Conservation (phyloP, 495 filamentous ascomycete species). For the Rusavskia elegans region DNA sequence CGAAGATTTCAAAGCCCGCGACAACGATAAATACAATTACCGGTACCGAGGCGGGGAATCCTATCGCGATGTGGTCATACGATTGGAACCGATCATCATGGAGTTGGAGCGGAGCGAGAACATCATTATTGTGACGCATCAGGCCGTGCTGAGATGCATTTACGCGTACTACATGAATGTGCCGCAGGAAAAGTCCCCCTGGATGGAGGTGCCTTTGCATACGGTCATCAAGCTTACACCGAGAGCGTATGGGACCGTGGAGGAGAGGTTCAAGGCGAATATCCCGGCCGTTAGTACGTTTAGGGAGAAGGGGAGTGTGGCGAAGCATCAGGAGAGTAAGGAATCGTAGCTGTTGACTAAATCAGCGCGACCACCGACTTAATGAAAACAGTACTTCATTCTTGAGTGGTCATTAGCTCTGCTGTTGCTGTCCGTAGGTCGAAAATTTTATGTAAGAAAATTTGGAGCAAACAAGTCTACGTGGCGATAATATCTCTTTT, state of each 20-base stretch:
- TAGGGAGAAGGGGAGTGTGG: conserved; percentile 77
- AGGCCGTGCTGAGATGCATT: conserved; percentile 90
- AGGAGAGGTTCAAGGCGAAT: conserved; percentile 71
- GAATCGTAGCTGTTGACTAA: background rate
- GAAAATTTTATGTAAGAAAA: no score
- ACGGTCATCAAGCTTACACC: conserved; percentile 93
- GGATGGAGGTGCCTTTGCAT: conserved; percentile 93
- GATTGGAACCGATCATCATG: conserved; percentile 98
- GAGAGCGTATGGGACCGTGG: conserved; percentile 79
- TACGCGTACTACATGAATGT: conserved; percentile 98
- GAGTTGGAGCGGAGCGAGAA: conserved; percentile 91
- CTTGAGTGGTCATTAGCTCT: no score
- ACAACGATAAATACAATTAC: conserved; percentile 98
- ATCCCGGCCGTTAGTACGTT: conserved; percentile 93
- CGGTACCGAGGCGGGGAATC: conserved; percentile 93
- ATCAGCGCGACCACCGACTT: no score
- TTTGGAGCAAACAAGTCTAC: no score
- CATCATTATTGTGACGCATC: conserved; percentile 95
- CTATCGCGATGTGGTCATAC: conserved; percentile 94
- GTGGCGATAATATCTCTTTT: no score
- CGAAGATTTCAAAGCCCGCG: conserved; percentile 83
- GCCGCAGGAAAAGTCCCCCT: conserved; percentile 80
- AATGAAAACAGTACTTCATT: no score
- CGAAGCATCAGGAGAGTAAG: conserved; percentile 43
- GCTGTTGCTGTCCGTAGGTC: no score